Evolutionary conservation across 1,284 basidiomycete species (phyloP).

Genomic region (Fomes fomentarius): DNA sequence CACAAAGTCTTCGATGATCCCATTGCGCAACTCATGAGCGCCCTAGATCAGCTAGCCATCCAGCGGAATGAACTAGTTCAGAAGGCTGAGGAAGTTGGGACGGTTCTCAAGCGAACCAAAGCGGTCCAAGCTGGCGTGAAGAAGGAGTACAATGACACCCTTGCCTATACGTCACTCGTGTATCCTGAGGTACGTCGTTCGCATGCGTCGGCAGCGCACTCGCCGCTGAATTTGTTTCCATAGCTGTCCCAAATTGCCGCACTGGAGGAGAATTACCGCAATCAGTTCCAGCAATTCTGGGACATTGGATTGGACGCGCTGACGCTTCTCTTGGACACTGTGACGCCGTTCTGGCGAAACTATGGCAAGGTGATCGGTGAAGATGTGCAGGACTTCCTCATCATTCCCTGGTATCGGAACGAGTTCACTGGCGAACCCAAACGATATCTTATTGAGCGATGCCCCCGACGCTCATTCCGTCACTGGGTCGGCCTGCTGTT

Average conservation of each 20-base stretch:
- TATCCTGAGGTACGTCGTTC: constrained; percentile 65
- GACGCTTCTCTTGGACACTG: constrained; percentile 71
- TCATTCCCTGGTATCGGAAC: constrained; percentile 78
- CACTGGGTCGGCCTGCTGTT: constrained; percentile 67
- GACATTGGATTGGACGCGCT: constrained; percentile 75
- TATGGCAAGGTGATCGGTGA: constrained; percentile 78
- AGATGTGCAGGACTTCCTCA: constrained; percentile 76
- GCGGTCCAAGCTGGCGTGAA: constrained; percentile 58
- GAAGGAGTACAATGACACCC: constrained; percentile 62
- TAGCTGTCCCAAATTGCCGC: constrained; percentile 70
- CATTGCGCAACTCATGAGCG: constrained; percentile 47
- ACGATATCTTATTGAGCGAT: constrained; percentile 56
- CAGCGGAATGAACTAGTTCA: constrained; percentile 42
- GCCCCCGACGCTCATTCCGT: constrained; percentile 64
- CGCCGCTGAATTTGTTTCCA: neutral
- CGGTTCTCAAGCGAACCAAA: constrained; percentile 52
- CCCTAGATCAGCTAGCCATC: constrained; percentile 43
- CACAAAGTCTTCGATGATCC: constrained; percentile 57
- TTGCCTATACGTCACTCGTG: constrained; percentile 69
- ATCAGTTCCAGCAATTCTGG: constrained; percentile 77
- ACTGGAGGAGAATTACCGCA: constrained; percentile 73
- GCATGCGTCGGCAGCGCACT: neutral
- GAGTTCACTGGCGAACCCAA: constrained; percentile 78
- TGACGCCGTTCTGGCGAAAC: constrained; percentile 76
- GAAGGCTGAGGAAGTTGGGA: constrained; percentile 51